Evolutionary conservation across 2,329 filamentous ascomycete genomes (phyloP).

Genomic region (Aspergillus intermedius): DNA sequence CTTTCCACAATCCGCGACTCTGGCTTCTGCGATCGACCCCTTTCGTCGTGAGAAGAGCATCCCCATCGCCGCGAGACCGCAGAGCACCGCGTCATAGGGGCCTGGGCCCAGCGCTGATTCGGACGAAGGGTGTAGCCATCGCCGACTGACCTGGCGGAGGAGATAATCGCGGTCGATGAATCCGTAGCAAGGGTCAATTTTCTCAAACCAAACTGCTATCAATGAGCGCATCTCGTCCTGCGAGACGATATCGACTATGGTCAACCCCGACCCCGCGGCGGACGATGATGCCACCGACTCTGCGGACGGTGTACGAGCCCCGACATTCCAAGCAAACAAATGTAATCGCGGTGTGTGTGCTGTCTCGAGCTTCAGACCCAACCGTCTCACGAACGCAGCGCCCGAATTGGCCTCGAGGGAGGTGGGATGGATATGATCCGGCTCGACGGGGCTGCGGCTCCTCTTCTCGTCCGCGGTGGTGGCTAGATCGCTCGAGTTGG

Average conservation of each 20-base stretch:
- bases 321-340: conserved; percentile 53
- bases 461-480: neutral
- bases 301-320: conserved; percentile 10
- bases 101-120: conserved; percentile 14
- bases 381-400: conserved; percentile 48
- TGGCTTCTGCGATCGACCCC: conserved; percentile 37
- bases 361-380: conserved; percentile 50
- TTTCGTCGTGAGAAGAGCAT: conserved; percentile 45
- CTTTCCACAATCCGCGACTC: conserved; percentile 44
- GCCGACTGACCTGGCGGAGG: conserved; percentile 23
- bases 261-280: conserved; percentile 11
- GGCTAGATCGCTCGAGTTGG: neutral
- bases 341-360: conserved; percentile 48
- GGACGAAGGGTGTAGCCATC: conserved; percentile 17
- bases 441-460: conserved; percentile 8
- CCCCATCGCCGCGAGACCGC: conserved; percentile 51
- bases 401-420: conserved; percentile 54
- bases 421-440: conserved; percentile 19
- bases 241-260: conserved; percentile 44
- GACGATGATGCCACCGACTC: conserved; percentile 2
- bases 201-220: conserved; percentile 46
- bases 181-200: conserved; percentile 49
- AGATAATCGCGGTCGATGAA: conserved; percentile 35
- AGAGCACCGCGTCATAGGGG: conserved; percentile 45
- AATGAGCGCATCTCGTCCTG: conserved; percentile 44